Conservation (phyloP, 257 asterid species). For the Solanum verrucosum region DNA sequence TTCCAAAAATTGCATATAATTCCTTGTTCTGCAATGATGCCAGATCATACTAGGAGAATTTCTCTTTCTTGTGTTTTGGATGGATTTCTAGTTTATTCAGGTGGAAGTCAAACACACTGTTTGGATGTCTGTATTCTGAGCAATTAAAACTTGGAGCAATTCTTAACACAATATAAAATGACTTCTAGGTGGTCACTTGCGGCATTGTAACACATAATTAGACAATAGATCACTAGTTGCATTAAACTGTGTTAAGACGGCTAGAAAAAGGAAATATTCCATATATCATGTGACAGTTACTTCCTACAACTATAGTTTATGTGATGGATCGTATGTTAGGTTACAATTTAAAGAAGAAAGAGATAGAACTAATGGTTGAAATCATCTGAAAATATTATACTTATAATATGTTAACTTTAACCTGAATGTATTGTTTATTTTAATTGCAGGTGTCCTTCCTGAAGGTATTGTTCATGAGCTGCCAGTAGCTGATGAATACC, state of each 20-base stretch:
- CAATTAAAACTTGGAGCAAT: not conserved
- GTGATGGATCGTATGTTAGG: not conserved
- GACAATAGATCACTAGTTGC: not conserved
- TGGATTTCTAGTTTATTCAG: not conserved
- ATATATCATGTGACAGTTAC: not conserved
- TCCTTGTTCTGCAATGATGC: not conserved
- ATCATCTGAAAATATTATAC: not conserved
- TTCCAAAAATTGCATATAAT: not conserved
- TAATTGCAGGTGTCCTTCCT: constrained; percentile 51
- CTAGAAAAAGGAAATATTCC: not conserved
- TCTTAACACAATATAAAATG: not conserved
- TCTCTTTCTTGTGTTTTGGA: not conserved
- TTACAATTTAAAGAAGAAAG: not conserved
- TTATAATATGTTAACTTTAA: not conserved
- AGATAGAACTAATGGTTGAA: not conserved
- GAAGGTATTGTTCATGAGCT: constrained; percentile 85
- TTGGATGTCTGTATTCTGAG: not conserved
- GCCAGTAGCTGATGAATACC: constrained; percentile 73
- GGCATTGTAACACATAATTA: not conserved
- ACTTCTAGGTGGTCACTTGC: not conserved
- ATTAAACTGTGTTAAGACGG: not conserved
- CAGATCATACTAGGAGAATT: not conserved
- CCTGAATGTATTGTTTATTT: not conserved
- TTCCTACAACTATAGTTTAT: not conserved
- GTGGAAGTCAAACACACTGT: not conserved